Evolutionary conservation across 371 early-diverging fungal species (phyloP).

Genomic region (Rhizomucor miehei): DNA sequence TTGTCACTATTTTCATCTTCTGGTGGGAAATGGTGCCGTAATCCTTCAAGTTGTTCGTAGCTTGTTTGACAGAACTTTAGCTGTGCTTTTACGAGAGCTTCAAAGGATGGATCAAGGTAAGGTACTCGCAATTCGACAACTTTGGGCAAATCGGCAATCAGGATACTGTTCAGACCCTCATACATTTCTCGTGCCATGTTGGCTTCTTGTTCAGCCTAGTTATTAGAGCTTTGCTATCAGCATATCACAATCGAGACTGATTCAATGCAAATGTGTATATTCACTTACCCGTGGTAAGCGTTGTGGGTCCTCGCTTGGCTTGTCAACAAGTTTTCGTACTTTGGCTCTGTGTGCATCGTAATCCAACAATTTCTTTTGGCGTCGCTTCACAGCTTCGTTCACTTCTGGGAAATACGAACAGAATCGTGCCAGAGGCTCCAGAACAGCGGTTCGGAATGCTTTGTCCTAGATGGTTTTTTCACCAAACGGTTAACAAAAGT

Average conservation of each 20-base stretch:
- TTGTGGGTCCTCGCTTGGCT: constrained; percentile 74
- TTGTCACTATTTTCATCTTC: constrained; percentile 60
- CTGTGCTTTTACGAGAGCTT: constrained; percentile 90
- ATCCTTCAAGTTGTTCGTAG: constrained; percentile 62
- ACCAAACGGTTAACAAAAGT: too few relatives aligned
- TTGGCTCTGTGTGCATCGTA: constrained; percentile 78
- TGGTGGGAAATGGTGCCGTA: constrained; percentile 51
- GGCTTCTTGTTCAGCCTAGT: constrained; percentile 75
- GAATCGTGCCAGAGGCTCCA: constrained; percentile 86
- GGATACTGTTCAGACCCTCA: constrained; percentile 75
- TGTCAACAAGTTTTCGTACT: constrained; percentile 78
- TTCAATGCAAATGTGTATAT: too few relatives aligned
- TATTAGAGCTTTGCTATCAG: neutral
- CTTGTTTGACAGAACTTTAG: constrained; percentile 79
- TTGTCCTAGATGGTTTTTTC: too few relatives aligned
- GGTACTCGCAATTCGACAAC: constrained; percentile 85
- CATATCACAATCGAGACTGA: neutral
- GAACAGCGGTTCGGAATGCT: constrained; percentile 77
- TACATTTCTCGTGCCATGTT: constrained; percentile 75
- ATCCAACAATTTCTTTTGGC: constrained; percentile 85
- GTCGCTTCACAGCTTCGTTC: constrained; percentile 86
- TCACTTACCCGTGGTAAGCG: constrained; percentile 58
- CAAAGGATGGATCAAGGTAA: constrained; percentile 91
- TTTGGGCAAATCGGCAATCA: constrained; percentile 86
- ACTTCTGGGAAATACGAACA: constrained; percentile 89